Base-by-base conservation (phyloP, 441 rosid genomes). In the Erysimum cheiri region DNA sequence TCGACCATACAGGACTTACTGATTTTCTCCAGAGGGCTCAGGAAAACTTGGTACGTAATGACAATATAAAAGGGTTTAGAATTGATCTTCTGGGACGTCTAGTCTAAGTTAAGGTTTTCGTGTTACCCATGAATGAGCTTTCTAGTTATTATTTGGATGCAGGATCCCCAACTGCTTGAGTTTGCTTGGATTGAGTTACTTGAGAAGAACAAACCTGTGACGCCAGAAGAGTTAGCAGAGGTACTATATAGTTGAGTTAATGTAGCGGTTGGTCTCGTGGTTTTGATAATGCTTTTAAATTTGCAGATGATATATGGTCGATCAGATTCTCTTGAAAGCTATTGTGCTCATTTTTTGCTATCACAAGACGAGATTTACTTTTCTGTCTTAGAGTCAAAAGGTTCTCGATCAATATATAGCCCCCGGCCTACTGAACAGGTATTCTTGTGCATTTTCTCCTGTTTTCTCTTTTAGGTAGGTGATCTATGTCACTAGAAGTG, bases 131-230 rank as follows among this genome's bases (percentile, higher is more conserved):
- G 36, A 41, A 26, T 57, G 76, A 69, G 52, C 53, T 22, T 64
- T 64, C n/a, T 56, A 8, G 57, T 63, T 31, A 40, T 60, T 70
- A 26, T 70, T 61, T 55, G 11, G 58, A 32, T 82, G 76, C 83
- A 93, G 98, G 98, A 91, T 75, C 85, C 85, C 24, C 73, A 92
- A 33, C 74, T 93, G 72, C 81, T 93, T 39, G 97, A 93, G 88
- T 88, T 88, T 72, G 98, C 98, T 70, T 93, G 98, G 98, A 74
- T 78, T 13, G 98, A 93, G 83, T 91, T 93, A 58, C 88, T 87
- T 72, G 96, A 91, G 81, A 84, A 83, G 72, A 87, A 89, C 67
- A 85, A 82, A 56, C 80, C 91, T 29, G 88, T 90, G 69, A 88
- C 91, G 6, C 78, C 90, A n/a, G 96, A 86, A 84, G 93, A 86